These are phyloP conservation scores for Saprolegnia parasitica DNA, from an alignment of 352 stramenopile genomes.

Conservation along the genomic window DNA sequence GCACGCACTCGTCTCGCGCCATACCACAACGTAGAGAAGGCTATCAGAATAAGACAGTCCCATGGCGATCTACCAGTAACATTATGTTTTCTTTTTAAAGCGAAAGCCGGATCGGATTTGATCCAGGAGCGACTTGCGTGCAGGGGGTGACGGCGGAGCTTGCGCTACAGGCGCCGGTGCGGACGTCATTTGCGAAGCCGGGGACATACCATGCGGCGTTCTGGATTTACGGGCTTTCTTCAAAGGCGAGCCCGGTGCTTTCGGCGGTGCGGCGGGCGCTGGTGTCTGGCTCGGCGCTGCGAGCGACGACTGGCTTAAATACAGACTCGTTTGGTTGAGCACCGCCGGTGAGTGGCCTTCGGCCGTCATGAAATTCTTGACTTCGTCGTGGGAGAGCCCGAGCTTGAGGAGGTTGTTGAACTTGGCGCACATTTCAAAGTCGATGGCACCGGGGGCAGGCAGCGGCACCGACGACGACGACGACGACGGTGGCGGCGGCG, in stretches of 20 bases:
- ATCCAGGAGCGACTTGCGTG: slow-evolving; percentile 21
- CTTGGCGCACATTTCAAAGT: slow-evolving; percentile 19
- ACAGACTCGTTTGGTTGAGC: slow-evolving; percentile 9
- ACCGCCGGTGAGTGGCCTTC: slow-evolving; percentile 5
- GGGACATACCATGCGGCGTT: not conserved
- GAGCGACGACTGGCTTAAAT: not conserved
- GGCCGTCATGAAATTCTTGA: slow-evolving; percentile 26
- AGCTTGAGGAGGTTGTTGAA: slow-evolving; percentile 24
- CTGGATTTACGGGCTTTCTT: slow-evolving; percentile 13
- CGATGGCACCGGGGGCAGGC: not conserved
- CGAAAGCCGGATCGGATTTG: slow-evolving; percentile 13
- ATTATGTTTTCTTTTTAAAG: slow-evolving; percentile 8
- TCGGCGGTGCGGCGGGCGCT: not conserved
- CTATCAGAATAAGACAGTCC: no score
- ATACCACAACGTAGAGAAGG: no score
- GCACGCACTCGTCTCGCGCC: no score
- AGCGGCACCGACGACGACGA: not conserved
- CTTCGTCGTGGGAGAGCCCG: slow-evolving; percentile 26
- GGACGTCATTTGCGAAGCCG: not conserved
- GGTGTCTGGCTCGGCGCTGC: not conserved
- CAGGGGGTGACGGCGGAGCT: not conserved
- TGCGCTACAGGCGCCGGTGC: not conserved
- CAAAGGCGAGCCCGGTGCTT: slow-evolving; percentile 1
- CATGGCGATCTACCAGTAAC: no score
- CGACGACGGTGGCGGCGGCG: not conserved